phyloP scores from a whole-genome alignment of 2,329 filamentous ascomycete genomes.

The Claviceps africana region DNA sequence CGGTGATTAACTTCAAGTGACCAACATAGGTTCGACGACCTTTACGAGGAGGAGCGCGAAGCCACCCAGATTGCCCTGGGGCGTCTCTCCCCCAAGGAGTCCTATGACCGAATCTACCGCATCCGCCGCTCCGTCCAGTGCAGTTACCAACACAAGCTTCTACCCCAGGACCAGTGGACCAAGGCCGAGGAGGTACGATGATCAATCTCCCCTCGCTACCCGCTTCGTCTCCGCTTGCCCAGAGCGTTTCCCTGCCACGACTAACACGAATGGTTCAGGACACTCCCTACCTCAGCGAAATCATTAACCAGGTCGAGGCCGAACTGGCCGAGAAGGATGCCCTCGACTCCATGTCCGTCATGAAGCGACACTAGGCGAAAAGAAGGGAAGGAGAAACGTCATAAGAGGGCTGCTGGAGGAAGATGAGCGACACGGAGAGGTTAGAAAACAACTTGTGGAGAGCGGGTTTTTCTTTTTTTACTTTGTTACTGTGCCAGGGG shows the following conservation, averaged over 20 bases:
- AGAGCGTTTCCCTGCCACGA: background rate
- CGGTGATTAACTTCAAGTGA: constrained; percentile 11
- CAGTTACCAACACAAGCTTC: constrained; percentile 48
- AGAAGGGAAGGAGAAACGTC: background rate
- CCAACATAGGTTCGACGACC: constrained; percentile 73
- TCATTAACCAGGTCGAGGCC: constrained; percentile 37
- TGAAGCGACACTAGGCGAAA: constrained; percentile 32
- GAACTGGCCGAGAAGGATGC: constrained; percentile 37
- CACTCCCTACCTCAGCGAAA: constrained; percentile 36
- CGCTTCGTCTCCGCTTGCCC: too few species aligned
- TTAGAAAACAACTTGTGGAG: background rate
- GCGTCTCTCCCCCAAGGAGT: constrained; percentile 78
- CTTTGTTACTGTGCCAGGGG: background rate
- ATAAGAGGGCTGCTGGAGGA: background rate
- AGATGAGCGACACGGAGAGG: background rate
- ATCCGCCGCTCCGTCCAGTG: constrained; percentile 86
- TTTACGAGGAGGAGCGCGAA: constrained; percentile 87
- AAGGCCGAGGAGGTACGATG: constrained; percentile 36
- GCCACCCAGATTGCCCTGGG: constrained; percentile 74
- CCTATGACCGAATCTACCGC: constrained; percentile 95
- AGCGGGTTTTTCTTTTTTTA: background rate
- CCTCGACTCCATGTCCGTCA: constrained; percentile 35
- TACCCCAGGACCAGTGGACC: constrained; percentile 48
- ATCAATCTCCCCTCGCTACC: background rate
- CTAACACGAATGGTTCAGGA: constrained; percentile 24